These are phyloP conservation scores for Botryotinia globosa DNA, from an alignment of 2,329 filamentous ascomycete genomes.

Conservation along the genomic window DNA sequence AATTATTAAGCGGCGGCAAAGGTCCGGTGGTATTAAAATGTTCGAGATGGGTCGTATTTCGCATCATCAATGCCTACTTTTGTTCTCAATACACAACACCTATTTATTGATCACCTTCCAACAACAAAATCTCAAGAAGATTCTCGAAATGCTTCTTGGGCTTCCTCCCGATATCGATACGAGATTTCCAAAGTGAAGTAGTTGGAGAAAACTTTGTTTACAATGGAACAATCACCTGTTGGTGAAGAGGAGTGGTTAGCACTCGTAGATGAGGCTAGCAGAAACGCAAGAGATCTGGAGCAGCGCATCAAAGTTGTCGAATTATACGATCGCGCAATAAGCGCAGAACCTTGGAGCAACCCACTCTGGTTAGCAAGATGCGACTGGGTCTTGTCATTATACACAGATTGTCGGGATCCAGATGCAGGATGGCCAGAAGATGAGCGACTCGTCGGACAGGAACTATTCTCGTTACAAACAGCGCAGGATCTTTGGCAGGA, in stretches of 20 bases:
- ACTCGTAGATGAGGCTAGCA: slow-evolving; percentile 69
- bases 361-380: slow-evolving; percentile 75
- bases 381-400: slow-evolving; percentile 72
- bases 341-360: slow-evolving; percentile 69
- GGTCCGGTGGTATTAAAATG: slow-evolving; percentile 13
- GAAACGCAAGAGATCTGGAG: slow-evolving; percentile 59
- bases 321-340: slow-evolving; percentile 65
- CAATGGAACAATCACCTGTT: slow-evolving; percentile 55
- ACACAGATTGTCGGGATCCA: slow-evolving; percentile 59
- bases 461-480: slow-evolving; percentile 67
- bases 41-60: slow-evolving; percentile 17
- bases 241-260: slow-evolving; percentile 77
- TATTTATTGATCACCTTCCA: not conserved
- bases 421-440: slow-evolving; percentile 61
- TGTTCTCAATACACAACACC: slow-evolving; percentile 6
- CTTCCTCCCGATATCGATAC: slow-evolving; percentile 19
- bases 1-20: slow-evolving; percentile 18
- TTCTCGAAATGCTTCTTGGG: slow-evolving; percentile 22
- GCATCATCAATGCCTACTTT: not conserved
- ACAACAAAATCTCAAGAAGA: slow-evolving; percentile 4
- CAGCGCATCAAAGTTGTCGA: slow-evolving; percentile 69
- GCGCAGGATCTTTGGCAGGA: slow-evolving; percentile 69
- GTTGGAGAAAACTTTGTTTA: slow-evolving; percentile 18
- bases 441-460: slow-evolving; percentile 65
- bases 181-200: slow-evolving; percentile 21